A percentile compares a stretch with the other conserved stretches of the same genome.
phyloP scores from a whole-genome alignment of 805 yeast genomes.

The Schizosaccharomyces octosporus region DNA sequence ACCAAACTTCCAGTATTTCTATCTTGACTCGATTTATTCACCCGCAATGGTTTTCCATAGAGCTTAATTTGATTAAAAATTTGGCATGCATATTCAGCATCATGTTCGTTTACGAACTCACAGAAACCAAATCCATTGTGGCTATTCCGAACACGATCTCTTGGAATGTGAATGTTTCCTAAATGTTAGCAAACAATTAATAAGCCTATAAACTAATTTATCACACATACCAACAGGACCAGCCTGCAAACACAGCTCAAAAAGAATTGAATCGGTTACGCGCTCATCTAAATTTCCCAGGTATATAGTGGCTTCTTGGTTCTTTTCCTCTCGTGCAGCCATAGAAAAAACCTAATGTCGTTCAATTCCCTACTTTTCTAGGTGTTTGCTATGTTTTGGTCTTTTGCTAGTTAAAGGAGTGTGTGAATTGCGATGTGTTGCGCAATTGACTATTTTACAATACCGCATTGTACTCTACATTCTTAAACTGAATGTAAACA shows the following conservation, averaged over 20 bases:
- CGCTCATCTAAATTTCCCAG: slow-evolving; percentile 62
- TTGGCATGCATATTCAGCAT: slow-evolving; percentile 44
- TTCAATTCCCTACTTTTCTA: too few species aligned
- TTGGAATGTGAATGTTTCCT: slow-evolving; percentile 44
- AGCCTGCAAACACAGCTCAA: slow-evolving; percentile 64
- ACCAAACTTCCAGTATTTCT: slow-evolving; percentile 16
- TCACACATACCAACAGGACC: slow-evolving; percentile 30
- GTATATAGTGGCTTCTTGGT: slow-evolving; percentile 42
- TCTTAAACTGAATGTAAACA: too few species aligned
- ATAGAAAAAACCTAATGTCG: background rate
- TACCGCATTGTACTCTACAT: too few species aligned
- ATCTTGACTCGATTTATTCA: slow-evolving; percentile 24
- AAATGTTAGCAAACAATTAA: background rate
- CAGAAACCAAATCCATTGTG: slow-evolving; percentile 82
- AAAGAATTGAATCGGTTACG: slow-evolving; percentile 45
- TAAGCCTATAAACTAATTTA: too few species aligned
- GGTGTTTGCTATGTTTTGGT: too few species aligned
- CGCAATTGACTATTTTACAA: too few species aligned
- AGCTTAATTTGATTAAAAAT: slow-evolving; percentile 36
- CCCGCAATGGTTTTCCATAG: slow-evolving; percentile 34
- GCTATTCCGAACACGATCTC: slow-evolving; percentile 40
- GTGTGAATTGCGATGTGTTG: too few species aligned
- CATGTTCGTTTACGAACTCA: slow-evolving; percentile 33
- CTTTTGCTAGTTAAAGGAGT: too few species aligned
- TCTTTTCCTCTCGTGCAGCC: slow-evolving; percentile 18